A percentile compares a stretch with the other conserved stretches of the same genome.
Evolutionary conservation across 2,329 filamentous ascomycete species (phyloP).

Genomic region (Verticillium alfalfae): DNA sequence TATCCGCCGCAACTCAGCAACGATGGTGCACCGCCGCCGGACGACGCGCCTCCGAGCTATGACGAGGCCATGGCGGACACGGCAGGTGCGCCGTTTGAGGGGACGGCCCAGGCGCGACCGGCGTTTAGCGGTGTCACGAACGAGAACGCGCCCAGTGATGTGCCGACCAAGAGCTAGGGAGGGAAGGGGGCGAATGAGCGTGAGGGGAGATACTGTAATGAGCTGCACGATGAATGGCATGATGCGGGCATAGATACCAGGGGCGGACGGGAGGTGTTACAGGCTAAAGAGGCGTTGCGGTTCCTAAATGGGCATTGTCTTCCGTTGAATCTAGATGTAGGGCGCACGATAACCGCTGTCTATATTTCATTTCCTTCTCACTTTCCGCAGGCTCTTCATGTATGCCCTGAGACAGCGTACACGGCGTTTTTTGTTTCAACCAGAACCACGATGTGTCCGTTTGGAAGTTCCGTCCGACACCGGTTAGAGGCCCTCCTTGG

Average conservation of each 20-base stretch:
- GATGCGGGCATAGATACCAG: neutral
- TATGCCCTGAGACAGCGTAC: no score
- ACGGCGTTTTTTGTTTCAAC: neutral
- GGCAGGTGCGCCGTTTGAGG: slow-evolving; percentile 64
- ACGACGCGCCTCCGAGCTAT: slow-evolving; percentile 90
- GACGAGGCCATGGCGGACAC: slow-evolving; percentile 85
- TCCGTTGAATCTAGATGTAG: neutral
- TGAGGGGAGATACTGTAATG: no score
- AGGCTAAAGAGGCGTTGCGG: neutral
- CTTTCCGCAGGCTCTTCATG: neutral
- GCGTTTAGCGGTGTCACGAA: slow-evolving; percentile 62
- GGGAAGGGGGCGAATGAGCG: no score
- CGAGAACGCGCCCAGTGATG: slow-evolving; percentile 51
- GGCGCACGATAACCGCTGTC: neutral
- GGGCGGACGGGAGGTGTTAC: neutral
- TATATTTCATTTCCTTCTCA: neutral
- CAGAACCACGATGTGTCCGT: neutral
- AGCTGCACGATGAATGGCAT: neutral
- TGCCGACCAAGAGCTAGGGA: slow-evolving; percentile 31
- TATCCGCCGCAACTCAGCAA: slow-evolving; percentile 55
- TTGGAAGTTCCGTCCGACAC: neutral
- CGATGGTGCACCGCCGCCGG: slow-evolving; percentile 38
- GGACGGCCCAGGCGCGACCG: slow-evolving; percentile 45
- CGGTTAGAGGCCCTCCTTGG: slow-evolving; percentile 52
- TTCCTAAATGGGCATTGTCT: neutral